These are phyloP conservation scores for Cubamyces sp. DNA, from an alignment of 768 basidiomycete genomes.

Conservation along the genomic window DNA sequence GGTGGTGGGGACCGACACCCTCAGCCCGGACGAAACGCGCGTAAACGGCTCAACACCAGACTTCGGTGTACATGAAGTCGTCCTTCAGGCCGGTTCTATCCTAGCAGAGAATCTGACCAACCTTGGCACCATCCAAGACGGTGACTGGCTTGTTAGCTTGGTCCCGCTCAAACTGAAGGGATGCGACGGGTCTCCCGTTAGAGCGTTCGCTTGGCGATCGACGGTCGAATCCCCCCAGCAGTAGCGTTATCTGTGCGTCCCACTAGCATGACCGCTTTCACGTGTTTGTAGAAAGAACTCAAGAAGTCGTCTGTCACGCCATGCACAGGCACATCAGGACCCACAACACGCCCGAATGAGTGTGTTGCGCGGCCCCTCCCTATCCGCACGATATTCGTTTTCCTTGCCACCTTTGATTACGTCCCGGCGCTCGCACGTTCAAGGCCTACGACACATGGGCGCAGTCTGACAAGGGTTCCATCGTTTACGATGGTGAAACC, in stretches of 20 bases:
- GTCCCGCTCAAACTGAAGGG: conserved; percentile 60
- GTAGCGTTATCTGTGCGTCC: background rate
- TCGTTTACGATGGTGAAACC: background rate
- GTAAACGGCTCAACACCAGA: conserved; percentile 21
- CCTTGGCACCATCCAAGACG: conserved; percentile 45
- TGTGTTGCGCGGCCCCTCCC: background rate
- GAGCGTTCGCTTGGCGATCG: conserved; percentile 58
- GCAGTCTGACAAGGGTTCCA: background rate
- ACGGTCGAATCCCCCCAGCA: background rate
- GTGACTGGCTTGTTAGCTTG: conserved; percentile 52
- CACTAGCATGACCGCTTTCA: background rate
- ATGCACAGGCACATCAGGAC: conserved; percentile 1
- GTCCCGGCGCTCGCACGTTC: too few relatives aligned
- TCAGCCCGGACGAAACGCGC: conserved; percentile 60
- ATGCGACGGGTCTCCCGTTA: conserved; percentile 68
- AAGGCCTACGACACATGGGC: background rate
- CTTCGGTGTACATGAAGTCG: conserved; percentile 52
- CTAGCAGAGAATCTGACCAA: conserved; percentile 76
- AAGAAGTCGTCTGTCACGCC: background rate
- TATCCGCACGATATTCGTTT: background rate
- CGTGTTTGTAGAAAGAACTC: background rate
- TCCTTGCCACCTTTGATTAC: background rate
- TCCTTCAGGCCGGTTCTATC: conserved; percentile 61
- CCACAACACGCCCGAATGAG: background rate
- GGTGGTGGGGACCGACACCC: conserved; percentile 63